A percentile compares a stretch with the other conserved stretches of the same genome.
These are phyloP conservation scores for Chaetomium globosum DNA, from an alignment of 2,329 filamentous ascomycete genomes.

Conservation along the genomic window DNA sequence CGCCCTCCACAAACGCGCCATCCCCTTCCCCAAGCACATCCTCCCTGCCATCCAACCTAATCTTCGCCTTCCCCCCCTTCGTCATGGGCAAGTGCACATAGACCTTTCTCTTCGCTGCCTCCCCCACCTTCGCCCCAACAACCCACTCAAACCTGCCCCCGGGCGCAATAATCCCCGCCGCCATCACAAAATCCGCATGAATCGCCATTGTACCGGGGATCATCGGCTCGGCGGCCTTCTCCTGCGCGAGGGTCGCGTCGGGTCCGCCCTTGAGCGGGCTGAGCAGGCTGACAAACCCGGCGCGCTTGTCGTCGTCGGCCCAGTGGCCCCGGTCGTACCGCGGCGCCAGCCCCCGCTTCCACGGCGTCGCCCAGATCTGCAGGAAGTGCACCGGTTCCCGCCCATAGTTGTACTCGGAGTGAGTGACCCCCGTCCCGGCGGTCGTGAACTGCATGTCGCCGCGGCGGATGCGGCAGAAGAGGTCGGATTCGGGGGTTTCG, in stretches of 20 bases:
- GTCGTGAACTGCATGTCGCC: constrained; percentile 90
- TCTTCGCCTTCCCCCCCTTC: constrained; percentile 71
- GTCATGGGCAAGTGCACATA: constrained; percentile 82
- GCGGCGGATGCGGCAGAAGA: constrained; percentile 71
- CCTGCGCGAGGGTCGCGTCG: constrained; percentile 63
- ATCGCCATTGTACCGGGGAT: constrained; percentile 74
- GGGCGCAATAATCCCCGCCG: constrained; percentile 71
- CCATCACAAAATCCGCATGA: constrained; percentile 83
- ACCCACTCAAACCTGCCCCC: constrained; percentile 69
- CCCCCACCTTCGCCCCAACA: constrained; percentile 62
- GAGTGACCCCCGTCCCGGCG: constrained; percentile 78
- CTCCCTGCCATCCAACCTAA: constrained; percentile 67
- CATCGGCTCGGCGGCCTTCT: constrained; percentile 63
- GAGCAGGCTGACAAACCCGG: constrained; percentile 72
- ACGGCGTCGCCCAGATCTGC: constrained; percentile 86
- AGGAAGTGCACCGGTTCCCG: constrained; percentile 77
- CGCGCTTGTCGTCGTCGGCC: constrained; percentile 70
- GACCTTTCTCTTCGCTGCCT: constrained; percentile 66
- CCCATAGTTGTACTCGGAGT: constrained; percentile 77
- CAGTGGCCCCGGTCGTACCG: constrained; percentile 77
- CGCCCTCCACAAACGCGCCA: constrained; percentile 71
- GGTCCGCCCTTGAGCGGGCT: constrained; percentile 71
- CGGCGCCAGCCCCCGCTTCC: constrained; percentile 71
- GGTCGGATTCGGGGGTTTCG: constrained; percentile 54
- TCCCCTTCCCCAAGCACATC: constrained; percentile 74